Conservation (phyloP, 768 basidiomycete species). For the Boletus insuetus region DNA sequence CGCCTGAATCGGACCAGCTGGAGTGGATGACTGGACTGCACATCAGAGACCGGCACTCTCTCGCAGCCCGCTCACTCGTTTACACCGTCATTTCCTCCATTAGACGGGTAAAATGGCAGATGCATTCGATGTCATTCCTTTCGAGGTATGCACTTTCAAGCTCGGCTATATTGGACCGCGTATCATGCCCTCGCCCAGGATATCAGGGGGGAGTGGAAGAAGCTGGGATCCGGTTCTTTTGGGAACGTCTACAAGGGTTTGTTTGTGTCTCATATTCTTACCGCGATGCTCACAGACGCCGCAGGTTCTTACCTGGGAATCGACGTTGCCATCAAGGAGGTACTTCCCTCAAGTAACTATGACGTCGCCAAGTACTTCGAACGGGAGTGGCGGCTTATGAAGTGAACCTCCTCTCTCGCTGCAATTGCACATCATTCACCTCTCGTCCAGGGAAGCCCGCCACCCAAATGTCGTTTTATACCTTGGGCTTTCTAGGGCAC, state of each 20-base stretch:
- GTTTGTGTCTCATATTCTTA: conserved; percentile 6
- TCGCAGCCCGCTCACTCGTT: not conserved
- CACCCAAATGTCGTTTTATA: conserved; percentile 94
- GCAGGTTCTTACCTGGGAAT: conserved; percentile 91
- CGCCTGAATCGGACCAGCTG: conserved; percentile 13
- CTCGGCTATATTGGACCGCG: not conserved
- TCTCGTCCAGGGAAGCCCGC: conserved; percentile 60
- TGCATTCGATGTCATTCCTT: conserved; percentile 87
- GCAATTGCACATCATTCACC: not conserved
- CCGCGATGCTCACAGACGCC: conserved; percentile 1
- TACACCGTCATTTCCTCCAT: not conserved
- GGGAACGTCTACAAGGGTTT: conserved; percentile 83
- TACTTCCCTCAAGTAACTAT: conserved; percentile 86
- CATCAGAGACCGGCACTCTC: not conserved
- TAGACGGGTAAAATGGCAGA: conserved; percentile 43
- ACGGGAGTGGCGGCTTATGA: conserved; percentile 98
- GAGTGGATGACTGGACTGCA: not conserved
- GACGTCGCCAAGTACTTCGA: conserved; percentile 98
- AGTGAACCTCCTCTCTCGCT: conserved; percentile 37
- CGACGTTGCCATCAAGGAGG: conserved; percentile 95
- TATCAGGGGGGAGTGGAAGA: conserved; percentile 85
- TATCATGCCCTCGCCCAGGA: conserved; percentile 47
- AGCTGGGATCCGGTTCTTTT: conserved; percentile 89
- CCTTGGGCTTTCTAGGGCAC: conserved; percentile 83
- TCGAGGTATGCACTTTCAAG: conserved; percentile 50